These are phyloP conservation scores for Myriosclerotinia curreyana DNA, from an alignment of 2,329 filamentous ascomycete species.

Conservation along the genomic window DNA sequence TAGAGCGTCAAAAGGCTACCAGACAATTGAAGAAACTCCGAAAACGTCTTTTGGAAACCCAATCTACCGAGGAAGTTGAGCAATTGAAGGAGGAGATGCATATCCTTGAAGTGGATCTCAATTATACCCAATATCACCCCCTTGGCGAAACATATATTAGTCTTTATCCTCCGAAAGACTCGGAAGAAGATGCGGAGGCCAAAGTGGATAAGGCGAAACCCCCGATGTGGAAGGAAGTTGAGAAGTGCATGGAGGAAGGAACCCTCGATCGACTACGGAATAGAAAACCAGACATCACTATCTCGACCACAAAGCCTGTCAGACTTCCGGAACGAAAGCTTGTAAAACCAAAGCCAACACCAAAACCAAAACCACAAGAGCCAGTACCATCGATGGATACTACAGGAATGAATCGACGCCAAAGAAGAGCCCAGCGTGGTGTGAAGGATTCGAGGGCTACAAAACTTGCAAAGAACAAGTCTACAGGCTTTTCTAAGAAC, in stretches of 20 bases:
- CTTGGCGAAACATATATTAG: conserved; percentile 68
- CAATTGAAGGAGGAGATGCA: conserved; percentile 58
- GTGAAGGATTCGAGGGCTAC: conserved; percentile 22
- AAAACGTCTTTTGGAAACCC: conserved; percentile 53
- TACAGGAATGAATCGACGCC: conserved; percentile 36
- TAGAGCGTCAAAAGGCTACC: conserved; percentile 71
- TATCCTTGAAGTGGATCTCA: conserved; percentile 67
- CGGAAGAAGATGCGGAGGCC: conserved; percentile 35
- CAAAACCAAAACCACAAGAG: conserved; percentile 14
- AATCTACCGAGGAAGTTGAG: conserved; percentile 51
- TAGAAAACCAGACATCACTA: conserved; percentile 25
- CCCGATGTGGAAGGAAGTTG: conserved; percentile 66
- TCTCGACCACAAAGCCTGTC: conserved; percentile 24
- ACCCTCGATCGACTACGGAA: conserved; percentile 37
- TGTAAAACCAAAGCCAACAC: conserved; percentile 26
- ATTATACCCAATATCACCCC: conserved; percentile 72
- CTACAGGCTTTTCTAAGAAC: conserved; percentile 34
- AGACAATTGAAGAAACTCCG: conserved; percentile 63
- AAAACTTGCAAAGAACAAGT: conserved; percentile 34
- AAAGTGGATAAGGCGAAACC: conserved; percentile 40
- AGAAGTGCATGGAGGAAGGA: conserved; percentile 60
- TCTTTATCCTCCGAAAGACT: conserved; percentile 51
- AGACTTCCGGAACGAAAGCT: conserved; percentile 27
- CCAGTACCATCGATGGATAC: conserved; percentile 29
- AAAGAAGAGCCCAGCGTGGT: conserved; percentile 34